Percentiles rank a stretch among this genome's conserved stretches.
Conservation (phyloP, 2,329 filamentous ascomycete genomes). For the Hawksworthiomyces lignivorus region DNA sequence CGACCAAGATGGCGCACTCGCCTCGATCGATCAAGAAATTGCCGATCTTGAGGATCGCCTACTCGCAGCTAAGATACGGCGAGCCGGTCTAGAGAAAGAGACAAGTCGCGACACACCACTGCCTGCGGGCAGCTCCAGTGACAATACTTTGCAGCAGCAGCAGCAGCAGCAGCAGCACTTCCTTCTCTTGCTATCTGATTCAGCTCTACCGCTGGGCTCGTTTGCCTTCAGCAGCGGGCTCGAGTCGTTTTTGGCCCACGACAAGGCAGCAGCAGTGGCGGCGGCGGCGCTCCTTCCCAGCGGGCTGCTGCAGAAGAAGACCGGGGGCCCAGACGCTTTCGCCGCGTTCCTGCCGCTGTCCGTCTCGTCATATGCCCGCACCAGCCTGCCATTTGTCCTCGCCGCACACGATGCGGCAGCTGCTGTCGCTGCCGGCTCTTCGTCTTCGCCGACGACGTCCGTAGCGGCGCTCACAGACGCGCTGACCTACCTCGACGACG, state of each 20-base stretch:
- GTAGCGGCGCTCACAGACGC: slow-evolving; percentile 6
- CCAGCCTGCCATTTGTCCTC: slow-evolving; percentile 67
- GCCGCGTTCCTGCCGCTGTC: slow-evolving; percentile 61
- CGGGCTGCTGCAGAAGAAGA: background rate
- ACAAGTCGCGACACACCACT: too few species aligned
- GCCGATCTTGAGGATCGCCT: slow-evolving; percentile 45
- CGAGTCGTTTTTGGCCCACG: slow-evolving; percentile 74
- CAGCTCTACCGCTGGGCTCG: slow-evolving; percentile 73
- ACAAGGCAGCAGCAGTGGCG: slow-evolving; percentile 7
- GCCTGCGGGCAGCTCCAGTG: too few species aligned
- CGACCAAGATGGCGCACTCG: slow-evolving; percentile 12
- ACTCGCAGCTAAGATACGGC: slow-evolving; percentile 34
- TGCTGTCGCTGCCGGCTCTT: background rate
- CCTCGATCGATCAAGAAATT: slow-evolving; percentile 45
- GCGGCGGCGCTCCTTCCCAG: slow-evolving; percentile 12
- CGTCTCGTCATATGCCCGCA: slow-evolving; percentile 61
- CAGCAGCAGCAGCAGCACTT: slow-evolving; percentile 55
- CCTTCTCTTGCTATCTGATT: slow-evolving; percentile 71
- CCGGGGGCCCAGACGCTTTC: slow-evolving; percentile 40
- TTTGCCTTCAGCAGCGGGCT: slow-evolving; percentile 80
- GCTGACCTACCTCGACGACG: slow-evolving; percentile 60
- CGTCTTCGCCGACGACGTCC: background rate
- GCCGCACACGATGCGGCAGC: slow-evolving; percentile 46
- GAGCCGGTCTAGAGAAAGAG: too few species aligned
- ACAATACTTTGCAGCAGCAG: too few species aligned